A percentile compares a stretch with the other conserved stretches of the same genome.
phyloP scores from a whole-genome alignment of 2,329 filamentous ascomycete species.

The Cytospora paraplurivora region DNA sequence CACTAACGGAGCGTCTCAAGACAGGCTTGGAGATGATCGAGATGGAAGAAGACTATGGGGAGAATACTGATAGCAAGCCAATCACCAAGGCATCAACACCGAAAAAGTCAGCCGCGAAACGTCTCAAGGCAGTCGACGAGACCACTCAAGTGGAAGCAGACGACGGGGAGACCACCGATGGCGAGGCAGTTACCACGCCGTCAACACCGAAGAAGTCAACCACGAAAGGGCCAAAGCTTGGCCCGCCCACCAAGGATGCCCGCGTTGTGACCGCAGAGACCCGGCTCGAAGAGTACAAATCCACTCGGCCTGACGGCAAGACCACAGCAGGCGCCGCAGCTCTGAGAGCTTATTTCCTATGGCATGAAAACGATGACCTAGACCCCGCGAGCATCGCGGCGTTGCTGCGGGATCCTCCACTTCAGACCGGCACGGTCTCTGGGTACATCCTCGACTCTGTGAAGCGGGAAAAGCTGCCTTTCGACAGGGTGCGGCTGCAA shows the following conservation, averaged over 20 bases:
- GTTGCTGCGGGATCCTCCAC: constrained; percentile 61
- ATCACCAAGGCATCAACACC: constrained; percentile 16
- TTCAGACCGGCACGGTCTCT: constrained; percentile 57
- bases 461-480: constrained; percentile 52
- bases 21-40: neutral
- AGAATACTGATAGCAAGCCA: neutral
- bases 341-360: constrained; percentile 65
- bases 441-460: constrained; percentile 62
- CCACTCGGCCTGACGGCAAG: constrained; percentile 32
- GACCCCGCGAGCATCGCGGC: constrained; percentile 51
- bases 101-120: constrained; percentile 26
- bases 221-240: constrained; percentile 23
- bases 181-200: neutral
- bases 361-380: constrained; percentile 57
- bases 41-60: constrained; percentile 1
- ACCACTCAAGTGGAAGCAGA: neutral
- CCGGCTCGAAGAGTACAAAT: constrained; percentile 42
- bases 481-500: constrained; percentile 48
- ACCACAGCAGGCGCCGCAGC: constrained; percentile 36
- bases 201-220: constrained; percentile 26
- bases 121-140: constrained; percentile 2
- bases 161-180: constrained; percentile 1
- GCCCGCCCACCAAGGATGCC: constrained; percentile 40
- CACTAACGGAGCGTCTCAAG: neutral
- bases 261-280: constrained; percentile 48